Conservation (phyloP, 495 filamentous ascomycete genomes). For the Aspergillus saccharolyticus region DNA sequence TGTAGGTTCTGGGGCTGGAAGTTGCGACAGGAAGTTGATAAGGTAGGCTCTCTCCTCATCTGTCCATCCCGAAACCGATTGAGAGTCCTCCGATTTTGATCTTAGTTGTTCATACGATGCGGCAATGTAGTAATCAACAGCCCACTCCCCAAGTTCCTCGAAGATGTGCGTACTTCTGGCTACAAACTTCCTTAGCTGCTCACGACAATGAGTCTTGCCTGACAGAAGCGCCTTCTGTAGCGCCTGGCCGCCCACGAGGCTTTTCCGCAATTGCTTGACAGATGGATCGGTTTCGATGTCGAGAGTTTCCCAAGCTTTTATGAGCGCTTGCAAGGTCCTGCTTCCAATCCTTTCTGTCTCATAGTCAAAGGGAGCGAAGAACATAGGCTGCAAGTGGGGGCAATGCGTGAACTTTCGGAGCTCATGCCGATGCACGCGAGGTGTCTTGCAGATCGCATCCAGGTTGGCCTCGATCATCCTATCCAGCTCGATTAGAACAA, state of each 20-base stretch:
- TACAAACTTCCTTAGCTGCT: conserved; percentile 57
- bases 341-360: conserved; percentile 7
- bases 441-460: conserved; percentile 66
- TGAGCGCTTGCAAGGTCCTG: conserved; percentile 18
- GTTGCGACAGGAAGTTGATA: conserved; percentile 39
- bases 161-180: conserved; percentile 39
- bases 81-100: conserved; percentile 26
- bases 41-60: conserved; percentile 60
- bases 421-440: conserved; percentile 65
- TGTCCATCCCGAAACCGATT: conserved; percentile 34
- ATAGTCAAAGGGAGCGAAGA: conserved; percentile 31
- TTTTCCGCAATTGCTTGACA: conserved; percentile 49
- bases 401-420: conserved; percentile 62
- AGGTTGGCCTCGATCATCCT: conserved; percentile 71
- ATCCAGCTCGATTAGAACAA: neutral
- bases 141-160: conserved; percentile 69
- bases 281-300: conserved; percentile 66
- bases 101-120: conserved; percentile 49
- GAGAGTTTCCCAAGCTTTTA: conserved; percentile 22
- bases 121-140: conserved; percentile 65
- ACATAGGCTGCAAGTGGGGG: conserved; percentile 53
- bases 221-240: conserved; percentile 45
- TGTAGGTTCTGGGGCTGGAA: conserved; percentile 29
- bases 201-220: conserved; percentile 57
- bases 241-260: conserved; percentile 19